A percentile compares a stretch with the other conserved stretches of the same genome.
Evolutionary conservation across 2,329 filamentous ascomycete genomes (phyloP).

Genomic region (Dendryphion nanum): DNA sequence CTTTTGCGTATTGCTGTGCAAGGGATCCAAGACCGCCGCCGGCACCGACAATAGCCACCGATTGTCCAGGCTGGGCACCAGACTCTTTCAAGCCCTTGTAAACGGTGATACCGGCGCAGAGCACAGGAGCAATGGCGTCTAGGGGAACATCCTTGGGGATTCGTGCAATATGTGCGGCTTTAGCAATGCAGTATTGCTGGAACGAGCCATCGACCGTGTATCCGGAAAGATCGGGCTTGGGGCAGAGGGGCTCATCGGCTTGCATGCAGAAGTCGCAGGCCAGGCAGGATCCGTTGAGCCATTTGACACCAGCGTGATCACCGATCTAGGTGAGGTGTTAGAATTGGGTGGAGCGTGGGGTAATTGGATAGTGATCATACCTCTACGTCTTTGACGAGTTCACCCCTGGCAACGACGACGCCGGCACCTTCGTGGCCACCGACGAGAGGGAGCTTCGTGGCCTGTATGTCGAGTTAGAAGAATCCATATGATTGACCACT

Average conservation of each 20-base stretch:
- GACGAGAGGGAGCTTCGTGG: slow-evolving; percentile 79
- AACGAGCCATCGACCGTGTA: slow-evolving; percentile 93
- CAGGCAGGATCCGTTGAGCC: slow-evolving; percentile 87
- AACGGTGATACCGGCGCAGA: slow-evolving; percentile 52
- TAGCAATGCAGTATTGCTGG: slow-evolving; percentile 88
- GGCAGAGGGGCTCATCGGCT: slow-evolving; percentile 79
- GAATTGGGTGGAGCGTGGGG: neutral
- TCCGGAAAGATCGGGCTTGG: slow-evolving; percentile 72
- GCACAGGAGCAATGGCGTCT: slow-evolving; percentile 74
- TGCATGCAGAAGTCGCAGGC: slow-evolving; percentile 80
- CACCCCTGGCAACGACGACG: slow-evolving; percentile 75
- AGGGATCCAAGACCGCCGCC: slow-evolving; percentile 79
- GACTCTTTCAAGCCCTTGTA: slow-evolving; percentile 64
- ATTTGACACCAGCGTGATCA: slow-evolving; percentile 84
- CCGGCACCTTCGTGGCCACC: slow-evolving; percentile 80
- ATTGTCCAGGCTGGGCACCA: slow-evolving; percentile 69
- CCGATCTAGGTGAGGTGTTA: slow-evolving; percentile 54
- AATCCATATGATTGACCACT: neutral
- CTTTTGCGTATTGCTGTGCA: slow-evolving; percentile 83
- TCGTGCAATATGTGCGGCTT: slow-evolving; percentile 79
- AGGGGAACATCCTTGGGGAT: slow-evolving; percentile 76
- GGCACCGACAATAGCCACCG: slow-evolving; percentile 80
- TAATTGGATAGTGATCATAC: slow-evolving; percentile 6
- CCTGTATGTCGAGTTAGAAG: slow-evolving; percentile 22
- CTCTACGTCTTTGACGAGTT: slow-evolving; percentile 73